A percentile compares a stretch with the other conserved stretches of the same genome.
phyloP scores from a whole-genome alignment of 768 basidiomycete species.

The Tulasnella sp. region DNA sequence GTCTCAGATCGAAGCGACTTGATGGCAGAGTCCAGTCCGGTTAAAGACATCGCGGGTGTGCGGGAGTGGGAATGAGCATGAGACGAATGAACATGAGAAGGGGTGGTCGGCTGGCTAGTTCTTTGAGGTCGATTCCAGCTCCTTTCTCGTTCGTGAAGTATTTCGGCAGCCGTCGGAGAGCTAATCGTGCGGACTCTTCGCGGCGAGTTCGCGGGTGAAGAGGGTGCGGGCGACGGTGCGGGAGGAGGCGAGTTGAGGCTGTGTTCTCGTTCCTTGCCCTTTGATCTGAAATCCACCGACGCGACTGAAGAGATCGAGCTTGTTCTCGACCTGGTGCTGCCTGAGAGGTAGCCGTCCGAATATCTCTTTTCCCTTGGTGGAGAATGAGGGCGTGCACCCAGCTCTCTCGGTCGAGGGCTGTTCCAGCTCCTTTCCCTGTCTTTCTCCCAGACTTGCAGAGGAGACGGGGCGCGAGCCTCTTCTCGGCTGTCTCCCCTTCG shows the following conservation, averaged over 20 bases:
- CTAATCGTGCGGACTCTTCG: neutral
- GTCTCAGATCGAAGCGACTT: neutral
- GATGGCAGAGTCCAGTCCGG: neutral
- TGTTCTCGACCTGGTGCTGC: neutral
- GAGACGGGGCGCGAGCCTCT: neutral
- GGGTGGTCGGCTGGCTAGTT: neutral
- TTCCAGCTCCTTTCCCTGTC: conserved; percentile 11
- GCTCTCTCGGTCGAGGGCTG: neutral
- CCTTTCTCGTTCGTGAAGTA: neutral
- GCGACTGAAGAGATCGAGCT: neutral
- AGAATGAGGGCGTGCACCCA: neutral
- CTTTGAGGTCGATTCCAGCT: conserved; percentile 1
- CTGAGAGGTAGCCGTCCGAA: neutral
- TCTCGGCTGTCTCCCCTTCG: neutral
- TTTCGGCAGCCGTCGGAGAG: conserved; percentile 1
- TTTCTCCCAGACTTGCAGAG: neutral
- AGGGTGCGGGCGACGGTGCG: neutral
- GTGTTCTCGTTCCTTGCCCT: neutral
- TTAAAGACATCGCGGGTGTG: neutral
- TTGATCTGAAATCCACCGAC: neutral
- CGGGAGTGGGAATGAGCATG: neutral
- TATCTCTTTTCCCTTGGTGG: neutral
- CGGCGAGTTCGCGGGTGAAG: neutral
- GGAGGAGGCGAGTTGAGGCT: neutral
- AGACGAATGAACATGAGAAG: neutral